Conservation (phyloP, 164 flowering plant genomes). For the Stephania cephalantha region DNA sequence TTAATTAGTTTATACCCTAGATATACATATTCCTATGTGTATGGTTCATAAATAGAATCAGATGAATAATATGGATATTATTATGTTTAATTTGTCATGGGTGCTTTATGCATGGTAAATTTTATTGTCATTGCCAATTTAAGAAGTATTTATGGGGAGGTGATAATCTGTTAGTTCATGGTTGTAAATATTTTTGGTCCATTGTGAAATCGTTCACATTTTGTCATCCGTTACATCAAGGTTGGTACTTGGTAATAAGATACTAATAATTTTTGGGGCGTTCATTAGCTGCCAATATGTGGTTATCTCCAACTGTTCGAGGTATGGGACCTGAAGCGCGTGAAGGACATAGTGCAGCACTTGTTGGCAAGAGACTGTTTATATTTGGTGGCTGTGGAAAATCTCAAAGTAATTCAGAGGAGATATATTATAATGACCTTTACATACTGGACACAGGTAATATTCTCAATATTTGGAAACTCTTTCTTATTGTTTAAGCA, state of each 20-base stretch:
- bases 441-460: conserved; percentile 82
- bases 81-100: not conserved
- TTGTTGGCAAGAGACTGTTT: conserved; percentile 71
- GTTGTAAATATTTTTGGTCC: not conserved
- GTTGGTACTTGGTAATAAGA: not conserved
- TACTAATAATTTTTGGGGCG: conserved; percentile 11
- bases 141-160: not conserved
- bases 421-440: conserved; percentile 79
- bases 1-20: not conserved
- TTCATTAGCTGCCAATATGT: conserved; percentile 63
- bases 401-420: conserved; percentile 42
- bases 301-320: conserved; percentile 68
- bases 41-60: not conserved
- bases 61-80: not conserved
- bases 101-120: not conserved
- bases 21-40: not conserved
- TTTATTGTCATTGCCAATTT: not conserved
- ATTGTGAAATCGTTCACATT: not conserved
- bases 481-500: not conserved
- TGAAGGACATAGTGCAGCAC: conserved; percentile 92
- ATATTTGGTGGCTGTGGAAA: conserved; percentile 98
- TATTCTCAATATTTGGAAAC: conserved; percentile 1
- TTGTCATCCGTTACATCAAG: not conserved
- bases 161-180: not conserved
- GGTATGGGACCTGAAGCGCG: conserved; percentile 90